Evolutionary conservation across 371 early-diverging fungal genomes (phyloP), one percentile per base, ranked within the genome.

Genomic region (Fennellomyces sp.): DNA sequence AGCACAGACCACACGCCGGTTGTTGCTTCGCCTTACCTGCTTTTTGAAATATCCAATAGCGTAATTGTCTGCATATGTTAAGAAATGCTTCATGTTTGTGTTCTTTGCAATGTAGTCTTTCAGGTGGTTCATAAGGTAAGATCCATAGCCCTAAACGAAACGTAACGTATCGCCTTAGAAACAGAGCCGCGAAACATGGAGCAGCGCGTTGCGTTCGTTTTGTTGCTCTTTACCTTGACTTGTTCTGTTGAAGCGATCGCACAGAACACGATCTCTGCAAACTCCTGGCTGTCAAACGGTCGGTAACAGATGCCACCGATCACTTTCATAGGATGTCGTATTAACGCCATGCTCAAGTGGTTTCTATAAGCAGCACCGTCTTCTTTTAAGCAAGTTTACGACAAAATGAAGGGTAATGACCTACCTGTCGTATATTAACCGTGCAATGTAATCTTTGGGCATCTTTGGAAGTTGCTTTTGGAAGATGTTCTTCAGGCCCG

Each of bases 11-110:
- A 13, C 1, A 36, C 33, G 5, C 12, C 39, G 10, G 10, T 39
- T 6, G 10, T 39, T n/a, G n/a, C 17, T 39, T 39, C 39, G 5
- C 15, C 76, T 59, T 75, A 88, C 94, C 85, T 97, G 99, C 72
- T 99, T 99, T 76, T 94, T 96, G 76, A 99, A 99, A 73, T 98
- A 99, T 3, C 99, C 99, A 30, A 94, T 94, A 8, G 99, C 99
- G 70, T 94, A 98, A 76, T 99, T 99, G 76, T 99, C 99, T 2
- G 99, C 99, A 79, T 99, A 99, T 1, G 99, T 99, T 60, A 99
- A 70, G 68, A 97, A 99, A 64, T 99, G 89, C 64, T 83, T 75
- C 54, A 92, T 84, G 53, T 82, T 83, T 33, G 90, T 85, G 42
- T 84, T 75, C 5, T 66, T 73, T n/a, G 80, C 72, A 6, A 97